Base-by-base conservation (phyloP, 176 grass and related monocot genomes). In the Bothriochloa decipiens region DNA sequence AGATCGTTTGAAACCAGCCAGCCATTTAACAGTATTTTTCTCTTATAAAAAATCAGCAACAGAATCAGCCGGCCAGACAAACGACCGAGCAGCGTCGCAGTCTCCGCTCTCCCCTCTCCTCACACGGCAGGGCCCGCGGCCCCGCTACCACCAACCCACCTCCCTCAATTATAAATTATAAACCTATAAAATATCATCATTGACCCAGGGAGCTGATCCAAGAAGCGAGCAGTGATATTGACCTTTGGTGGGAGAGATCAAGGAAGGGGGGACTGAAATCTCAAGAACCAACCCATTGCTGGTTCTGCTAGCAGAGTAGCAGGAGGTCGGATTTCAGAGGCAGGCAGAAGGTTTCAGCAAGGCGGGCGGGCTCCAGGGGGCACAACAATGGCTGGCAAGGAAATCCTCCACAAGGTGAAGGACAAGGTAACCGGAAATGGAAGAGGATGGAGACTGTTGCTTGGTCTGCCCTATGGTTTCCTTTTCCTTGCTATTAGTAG, bases 361-460 rank as follows among this genome's bases (percentile, higher is more conserved):
- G 29, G 41, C 79, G 36, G 61, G 49, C 12, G 55, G 25, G 27
- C 66, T 75, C 61, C 61, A 9, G 33, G 41, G 27, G 76, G 52
- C 68, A 25, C 33, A 28, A 3, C 70, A 74, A 92, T 92, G 90
- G 75, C 87, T 29, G 87, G 90, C 78, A 92, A 92, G 83, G 90
- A 92, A 80, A 91, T 91, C 81, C 87, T 75, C 76, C 32, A 87
- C 85, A 91, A 87, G 70, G 86, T 91, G 85, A 91, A 91, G 85
- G 89, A 91, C 62, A 91, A 87, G 89, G 89, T 91, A 87, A 60
- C 20, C 2, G 25, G 3, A 79, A 68, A 79, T 58, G 67, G 65
- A 52, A 29, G 80, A 52, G 40, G 80, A 76, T 15, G 69, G 17
- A 3, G 69, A 61, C 69, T 68, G 50, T 28, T 58, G 79, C 67